Percentiles rank a stretch among this genome's conserved stretches.
Evolutionary conservation across 371 early-diverging fungal genomes (phyloP).

Genomic region (Vavraia culicis): DNA sequence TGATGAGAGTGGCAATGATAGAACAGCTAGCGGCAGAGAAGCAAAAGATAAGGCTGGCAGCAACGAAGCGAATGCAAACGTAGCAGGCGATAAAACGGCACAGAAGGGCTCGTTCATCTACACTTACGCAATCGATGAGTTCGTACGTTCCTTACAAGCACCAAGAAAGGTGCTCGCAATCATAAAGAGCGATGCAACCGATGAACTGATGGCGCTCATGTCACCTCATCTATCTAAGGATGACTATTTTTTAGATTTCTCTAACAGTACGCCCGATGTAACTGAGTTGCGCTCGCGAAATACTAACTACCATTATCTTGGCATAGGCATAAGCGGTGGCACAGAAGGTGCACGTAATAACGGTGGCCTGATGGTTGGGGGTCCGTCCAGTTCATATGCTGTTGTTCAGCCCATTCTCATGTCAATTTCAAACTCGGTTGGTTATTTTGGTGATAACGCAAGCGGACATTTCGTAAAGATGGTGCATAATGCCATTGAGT

Average conservation of each 20-base stretch:
- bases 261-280: slow-evolving; percentile 92
- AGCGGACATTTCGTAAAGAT: slow-evolving; percentile 98
- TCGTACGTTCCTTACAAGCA: slow-evolving; percentile 65
- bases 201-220: slow-evolving; percentile 68
- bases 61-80: slow-evolving; percentile 51
- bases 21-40: too few relatives aligned
- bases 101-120: too few relatives aligned
- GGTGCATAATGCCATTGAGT: slow-evolving; percentile 99
- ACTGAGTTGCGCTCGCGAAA: slow-evolving; percentile 56
- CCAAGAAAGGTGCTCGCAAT: slow-evolving; percentile 83
- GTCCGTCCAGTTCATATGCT: slow-evolving; percentile 64
- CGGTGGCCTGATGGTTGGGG: slow-evolving; percentile 93
- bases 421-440: slow-evolving; percentile 84
- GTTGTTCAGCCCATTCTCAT: slow-evolving; percentile 62
- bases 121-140: slow-evolving; percentile 69
- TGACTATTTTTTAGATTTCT: slow-evolving; percentile 92
- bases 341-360: slow-evolving; percentile 95
- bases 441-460: slow-evolving; percentile 89
- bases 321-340: slow-evolving; percentile 93
- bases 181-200: slow-evolving; percentile 79
- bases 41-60: background rate
- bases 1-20: too few relatives aligned
- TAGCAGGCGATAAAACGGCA: slow-evolving; percentile 70
- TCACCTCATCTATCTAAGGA: slow-evolving; percentile 59
- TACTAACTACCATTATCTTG: slow-evolving; percentile 45